Percentiles rank a stretch among this genome's conserved stretches.
Evolutionary conservation across 176 grass and related monocot genomes (phyloP).

Genomic region (Themeda triandra): DNA sequence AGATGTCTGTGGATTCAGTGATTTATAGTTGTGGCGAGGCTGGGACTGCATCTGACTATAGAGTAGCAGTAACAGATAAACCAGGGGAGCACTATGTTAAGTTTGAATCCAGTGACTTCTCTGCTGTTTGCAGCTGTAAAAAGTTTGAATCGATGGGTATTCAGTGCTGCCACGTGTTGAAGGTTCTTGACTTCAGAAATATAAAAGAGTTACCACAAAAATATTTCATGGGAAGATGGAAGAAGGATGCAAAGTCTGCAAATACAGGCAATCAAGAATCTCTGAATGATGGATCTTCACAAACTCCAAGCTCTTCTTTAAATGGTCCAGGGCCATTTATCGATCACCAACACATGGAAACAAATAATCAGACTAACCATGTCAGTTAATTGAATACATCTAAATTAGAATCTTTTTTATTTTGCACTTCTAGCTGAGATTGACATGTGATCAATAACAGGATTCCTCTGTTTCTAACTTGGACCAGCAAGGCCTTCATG

Average conservation of each 20-base stretch:
- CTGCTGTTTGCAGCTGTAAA: conserved; percentile 79
- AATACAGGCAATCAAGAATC: conserved; percentile 35
- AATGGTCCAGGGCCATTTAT: conserved; percentile 37
- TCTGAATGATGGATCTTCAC: conserved; percentile 34
- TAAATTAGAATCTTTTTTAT: neutral
- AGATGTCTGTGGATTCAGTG: conserved; percentile 92
- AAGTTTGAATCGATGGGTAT: conserved; percentile 82
- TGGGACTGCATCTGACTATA: conserved; percentile 52
- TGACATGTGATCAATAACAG: conserved; percentile 39
- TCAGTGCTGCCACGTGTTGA: conserved; percentile 84
- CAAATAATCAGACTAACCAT: conserved; percentile 44
- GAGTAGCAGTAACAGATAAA: conserved; percentile 75
- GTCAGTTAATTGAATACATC: conserved; percentile 26
- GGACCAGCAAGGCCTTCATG: conserved; percentile 49
- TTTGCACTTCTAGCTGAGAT: neutral
- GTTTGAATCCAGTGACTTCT: conserved; percentile 65
- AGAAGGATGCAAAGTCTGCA: conserved; percentile 64
- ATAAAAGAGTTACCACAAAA: conserved; percentile 80
- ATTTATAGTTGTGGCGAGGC: conserved; percentile 71
- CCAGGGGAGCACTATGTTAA: conserved; percentile 69
- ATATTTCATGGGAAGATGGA: conserved; percentile 81
- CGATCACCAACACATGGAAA: conserved; percentile 40
- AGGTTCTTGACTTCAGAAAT: conserved; percentile 96
- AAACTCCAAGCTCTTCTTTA: conserved; percentile 36
- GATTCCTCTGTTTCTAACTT: conserved; percentile 41